Evolutionary conservation across 2,329 filamentous ascomycete species (phyloP), one percentile per base, ranked within the genome.

Genomic region (Leptographium wingfieldii): DNA sequence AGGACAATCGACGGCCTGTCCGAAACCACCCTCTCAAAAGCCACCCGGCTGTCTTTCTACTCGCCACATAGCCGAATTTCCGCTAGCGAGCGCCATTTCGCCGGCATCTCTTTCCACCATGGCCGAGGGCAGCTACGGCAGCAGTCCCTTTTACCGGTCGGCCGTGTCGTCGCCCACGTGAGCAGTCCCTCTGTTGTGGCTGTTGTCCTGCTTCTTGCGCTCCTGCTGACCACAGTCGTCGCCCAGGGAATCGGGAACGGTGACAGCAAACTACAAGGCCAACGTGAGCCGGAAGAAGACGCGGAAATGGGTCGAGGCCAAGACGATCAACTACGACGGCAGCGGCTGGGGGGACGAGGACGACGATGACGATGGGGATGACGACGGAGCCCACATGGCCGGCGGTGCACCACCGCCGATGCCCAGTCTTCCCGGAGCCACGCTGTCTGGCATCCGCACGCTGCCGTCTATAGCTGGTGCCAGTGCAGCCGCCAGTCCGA

Each of bases 271-370:
- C 31, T 96, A 92, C 74, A 87, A 88, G 70, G 83, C 90, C 57
- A 95, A 96, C 71, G 85, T 96, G 56, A 92, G 89, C 73, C 85
- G 92, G 63, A 82, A 85, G 60, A 95, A 95, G 75, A 96, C 92
- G 59, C 88, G 86, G 73, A 95, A 95, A 81, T 97, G 92, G 92
- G 87, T 92, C 46, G 87, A 95, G 68, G 92, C 92, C 43, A 92
- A 92, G 72, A 80, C 84, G 61, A 85, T 88, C 67, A 88, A 84
- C 69, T 97, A 97, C 69, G 92, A 92, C 68, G 92, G 92, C 64
- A 91, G 95, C 67, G 92, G 96, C 69, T 96, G 92, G 92, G 92
- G 90, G 43, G 84, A 86, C 43, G 82, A 85, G 10, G 80, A 83
- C 61, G 80, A 83, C n/a, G 81, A 85, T 38, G 81, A 85, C 49